Base-by-base conservation (phyloP, 2,329 filamentous ascomycete species). In the Dryadomyces quercus-mongolicae region DNA sequence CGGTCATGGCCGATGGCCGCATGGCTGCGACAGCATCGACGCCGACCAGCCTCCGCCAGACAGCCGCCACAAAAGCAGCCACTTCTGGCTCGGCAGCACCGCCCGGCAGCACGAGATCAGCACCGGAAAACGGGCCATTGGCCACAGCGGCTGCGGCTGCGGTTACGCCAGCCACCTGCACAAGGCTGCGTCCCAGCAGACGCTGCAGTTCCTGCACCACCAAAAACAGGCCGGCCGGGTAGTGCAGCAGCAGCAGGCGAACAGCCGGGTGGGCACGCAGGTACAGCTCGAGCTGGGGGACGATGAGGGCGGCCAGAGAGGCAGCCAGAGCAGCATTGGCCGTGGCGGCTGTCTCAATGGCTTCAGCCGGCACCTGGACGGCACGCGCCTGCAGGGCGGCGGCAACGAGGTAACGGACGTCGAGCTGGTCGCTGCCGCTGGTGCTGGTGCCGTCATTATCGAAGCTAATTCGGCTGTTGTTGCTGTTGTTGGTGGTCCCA, bases 211-310 rank as follows among this genome's bases (percentile, higher is more conserved):
- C 78, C 5, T 82, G 62, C 2, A 83, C 69, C 3, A 79, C 80
- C 2, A 74, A 60, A 2, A 84, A 69, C 57, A 84, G 76, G 50
- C 77, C 74, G 0, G 74, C 66, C 0, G 80, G 74, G 57, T 80
- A 84, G 54, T 83, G 77, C 9, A 85, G 68, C 5, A 85, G 64
- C 0, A 85, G 71, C 55, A 83, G 76, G 10, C 74, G 74, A 20
- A 78, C 74, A 42, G 73, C 68, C 2, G 71, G 62, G 58, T 82
- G 77, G 1, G 72, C 67, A 5, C 74, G 71, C 50, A 84, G 68
- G 57, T 81, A 84, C 0, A 74, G 74, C 60, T 84, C 81, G 1
- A 85, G 69, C 56, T 82, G 78, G 1, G 80, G 78, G 43, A 84
- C 69, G 21, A 84, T 71, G 2, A 82, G 69, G 0, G 76, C 75